Conservation (phyloP, 352 stramenopile genomes). For the Phytophthora multivora region DNA sequence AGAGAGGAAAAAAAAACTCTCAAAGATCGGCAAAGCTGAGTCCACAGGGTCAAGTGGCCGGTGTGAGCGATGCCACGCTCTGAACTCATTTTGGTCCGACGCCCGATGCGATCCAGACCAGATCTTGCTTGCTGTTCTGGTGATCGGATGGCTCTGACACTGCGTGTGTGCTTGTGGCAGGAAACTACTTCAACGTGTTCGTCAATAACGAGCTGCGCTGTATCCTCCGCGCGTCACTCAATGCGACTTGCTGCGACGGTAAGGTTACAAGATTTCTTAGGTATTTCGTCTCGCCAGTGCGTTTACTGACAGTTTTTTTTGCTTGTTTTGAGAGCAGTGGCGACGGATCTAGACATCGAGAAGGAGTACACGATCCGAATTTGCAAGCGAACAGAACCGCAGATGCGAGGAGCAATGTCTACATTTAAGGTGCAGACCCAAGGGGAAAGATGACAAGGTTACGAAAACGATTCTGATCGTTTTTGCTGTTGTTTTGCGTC, state of each 20-base stretch:
- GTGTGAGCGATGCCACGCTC: slow-evolving; percentile 35
- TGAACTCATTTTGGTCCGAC: slow-evolving; percentile 50
- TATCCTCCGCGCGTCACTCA: slow-evolving; percentile 79
- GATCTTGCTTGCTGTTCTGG: slow-evolving; percentile 22
- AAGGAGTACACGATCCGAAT: slow-evolving; percentile 72
- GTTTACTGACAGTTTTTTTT: background rate
- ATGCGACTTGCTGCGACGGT: slow-evolving; percentile 84
- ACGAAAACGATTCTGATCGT: background rate
- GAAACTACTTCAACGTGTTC: slow-evolving; percentile 91
- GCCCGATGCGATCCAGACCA: slow-evolving; percentile 14
- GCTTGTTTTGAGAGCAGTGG: slow-evolving; percentile 45
- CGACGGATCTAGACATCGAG: slow-evolving; percentile 51
- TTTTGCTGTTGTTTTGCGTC: background rate
- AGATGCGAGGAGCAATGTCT: slow-evolving; percentile 84
- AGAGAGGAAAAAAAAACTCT: slow-evolving; percentile 5
- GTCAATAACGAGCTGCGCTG: slow-evolving; percentile 74
- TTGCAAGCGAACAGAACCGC: slow-evolving; percentile 83
- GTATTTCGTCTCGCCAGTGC: background rate
- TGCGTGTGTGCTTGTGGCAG: slow-evolving; percentile 32
- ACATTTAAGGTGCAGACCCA: slow-evolving; percentile 75
- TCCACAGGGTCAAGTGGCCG: slow-evolving; percentile 24
- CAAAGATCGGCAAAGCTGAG: background rate
- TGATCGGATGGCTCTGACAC: slow-evolving; percentile 1
- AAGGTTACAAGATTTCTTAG: no score
- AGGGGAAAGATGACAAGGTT: no score